Conservation (phyloP, 345 rosid genomes). For the Raphanus raphanistrum region DNA sequence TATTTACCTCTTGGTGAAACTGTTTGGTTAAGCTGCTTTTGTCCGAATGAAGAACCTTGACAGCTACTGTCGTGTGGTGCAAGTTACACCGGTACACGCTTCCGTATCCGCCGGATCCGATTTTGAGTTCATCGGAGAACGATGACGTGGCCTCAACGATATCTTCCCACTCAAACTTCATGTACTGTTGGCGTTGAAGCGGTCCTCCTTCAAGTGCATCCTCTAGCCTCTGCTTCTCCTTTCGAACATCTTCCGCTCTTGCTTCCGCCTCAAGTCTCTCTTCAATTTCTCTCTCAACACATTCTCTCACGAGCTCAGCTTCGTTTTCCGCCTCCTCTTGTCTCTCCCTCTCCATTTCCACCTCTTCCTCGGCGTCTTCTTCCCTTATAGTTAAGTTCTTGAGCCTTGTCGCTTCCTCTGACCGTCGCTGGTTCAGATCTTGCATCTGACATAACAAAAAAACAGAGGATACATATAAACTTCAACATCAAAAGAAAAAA, state of each 20-base stretch:
- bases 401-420: slow-evolving; percentile 60
- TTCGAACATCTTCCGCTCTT: slow-evolving; percentile 52
- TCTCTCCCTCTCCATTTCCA: slow-evolving; percentile 59
- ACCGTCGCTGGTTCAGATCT: slow-evolving; percentile 46
- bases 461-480: not conserved
- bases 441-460: slow-evolving; percentile 43
- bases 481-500: not conserved
- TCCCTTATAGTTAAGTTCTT: slow-evolving; percentile 53
- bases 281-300: slow-evolving; percentile 57
- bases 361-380: slow-evolving; percentile 55
- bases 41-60: slow-evolving; percentile 75
- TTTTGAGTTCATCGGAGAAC: slow-evolving; percentile 63
- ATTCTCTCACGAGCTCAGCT: slow-evolving; percentile 45
- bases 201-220: slow-evolving; percentile 57
- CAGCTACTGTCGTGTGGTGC: slow-evolving; percentile 75
- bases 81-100: slow-evolving; percentile 68
- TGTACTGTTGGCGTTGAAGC: slow-evolving; percentile 47
- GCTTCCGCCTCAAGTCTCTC: slow-evolving; percentile 60
- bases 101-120: slow-evolving; percentile 87
- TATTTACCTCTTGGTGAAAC: slow-evolving; percentile 75
- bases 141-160: slow-evolving; percentile 76
- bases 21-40: slow-evolving; percentile 59
- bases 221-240: slow-evolving; percentile 72
- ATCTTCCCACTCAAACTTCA: slow-evolving; percentile 75
- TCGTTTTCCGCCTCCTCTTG: slow-evolving; percentile 58